Percentiles rank a stretch among this genome's conserved stretches.
Conservation (phyloP, 164 flowering plant genomes). For the Vitis amurensis region DNA sequence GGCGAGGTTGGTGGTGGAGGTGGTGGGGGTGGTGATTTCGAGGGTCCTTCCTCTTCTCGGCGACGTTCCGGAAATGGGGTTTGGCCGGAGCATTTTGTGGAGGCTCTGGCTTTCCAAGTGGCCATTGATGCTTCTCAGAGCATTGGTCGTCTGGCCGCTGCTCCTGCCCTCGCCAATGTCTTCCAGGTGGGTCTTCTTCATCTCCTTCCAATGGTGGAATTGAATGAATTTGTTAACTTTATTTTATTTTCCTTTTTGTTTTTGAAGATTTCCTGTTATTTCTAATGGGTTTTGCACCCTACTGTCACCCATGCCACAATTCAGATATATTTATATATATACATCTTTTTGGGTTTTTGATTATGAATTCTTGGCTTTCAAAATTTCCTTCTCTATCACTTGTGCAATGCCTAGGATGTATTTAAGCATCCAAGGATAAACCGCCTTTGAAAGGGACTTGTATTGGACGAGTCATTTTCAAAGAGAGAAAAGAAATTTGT, state of each 20-base stretch:
- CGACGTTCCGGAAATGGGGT: constrained; percentile 47
- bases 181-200: constrained; percentile 51
- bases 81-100: constrained; percentile 89
- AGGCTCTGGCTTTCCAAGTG: constrained; percentile 66
- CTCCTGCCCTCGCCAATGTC: constrained; percentile 53
- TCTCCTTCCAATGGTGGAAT: too few species aligned
- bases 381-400: neutral
- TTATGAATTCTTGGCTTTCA: neutral
- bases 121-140: constrained; percentile 59
- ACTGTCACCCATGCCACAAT: too few species aligned
- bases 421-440: constrained; percentile 15
- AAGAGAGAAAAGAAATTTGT: too few species aligned
- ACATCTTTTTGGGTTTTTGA: neutral
- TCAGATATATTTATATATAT: neutral
- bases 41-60: constrained; percentile 54
- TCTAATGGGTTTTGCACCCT: too few species aligned
- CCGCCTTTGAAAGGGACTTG: constrained; percentile 1
- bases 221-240: too few species aligned
- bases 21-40: constrained; percentile 24
- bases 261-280: too few species aligned
- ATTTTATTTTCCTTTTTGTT: too few species aligned
- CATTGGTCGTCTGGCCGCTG: constrained; percentile 62
- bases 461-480: constrained; percentile 18
- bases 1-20: constrained; percentile 2
- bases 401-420: neutral